Evolutionary conservation across 2,329 filamentous ascomycete genomes (phyloP).

Genomic region (Exophiala sp.): DNA sequence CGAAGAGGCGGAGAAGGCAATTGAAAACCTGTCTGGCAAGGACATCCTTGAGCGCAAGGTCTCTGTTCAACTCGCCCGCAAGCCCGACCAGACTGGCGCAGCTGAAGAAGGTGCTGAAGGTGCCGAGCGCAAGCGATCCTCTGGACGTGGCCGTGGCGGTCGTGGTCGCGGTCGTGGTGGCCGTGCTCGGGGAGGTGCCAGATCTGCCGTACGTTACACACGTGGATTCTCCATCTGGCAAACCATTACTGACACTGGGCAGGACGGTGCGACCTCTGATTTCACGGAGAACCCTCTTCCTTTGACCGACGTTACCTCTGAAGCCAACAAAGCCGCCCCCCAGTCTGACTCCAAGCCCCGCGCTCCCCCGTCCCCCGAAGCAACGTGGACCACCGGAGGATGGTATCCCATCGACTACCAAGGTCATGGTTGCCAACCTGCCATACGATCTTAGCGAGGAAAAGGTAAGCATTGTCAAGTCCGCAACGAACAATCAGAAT

Average conservation of each 20-base stretch:
- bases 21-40: slow-evolving; percentile 90
- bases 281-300: slow-evolving; percentile 49
- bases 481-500: slow-evolving; percentile 3
- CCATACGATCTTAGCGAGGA: slow-evolving; percentile 97
- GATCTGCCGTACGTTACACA: slow-evolving; percentile 18
- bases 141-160: slow-evolving; percentile 54
- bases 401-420: slow-evolving; percentile 96
- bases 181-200: slow-evolving; percentile 53
- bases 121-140: slow-evolving; percentile 50
- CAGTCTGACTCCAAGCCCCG: slow-evolving; percentile 37
- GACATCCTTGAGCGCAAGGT: slow-evolving; percentile 98
- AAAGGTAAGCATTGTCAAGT: slow-evolving; percentile 57
- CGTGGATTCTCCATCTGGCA: not conserved
- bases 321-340: slow-evolving; percentile 35
- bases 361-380: slow-evolving; percentile 55
- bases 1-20: slow-evolving; percentile 89
- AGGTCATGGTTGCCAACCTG: slow-evolving; percentile 99
- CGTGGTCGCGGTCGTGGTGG: slow-evolving; percentile 59
- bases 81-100: slow-evolving; percentile 83
- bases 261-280: slow-evolving; percentile 40
- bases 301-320: slow-evolving; percentile 55
- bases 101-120: slow-evolving; percentile 64
- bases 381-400: slow-evolving; percentile 96
- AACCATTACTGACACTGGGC: slow-evolving; percentile 7
- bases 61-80: slow-evolving; percentile 95